A percentile compares a stretch with the other conserved stretches of the same genome.
These are phyloP conservation scores for Pythium diclinum DNA, from an alignment of 352 stramenopile species.

Conservation along the genomic window DNA sequence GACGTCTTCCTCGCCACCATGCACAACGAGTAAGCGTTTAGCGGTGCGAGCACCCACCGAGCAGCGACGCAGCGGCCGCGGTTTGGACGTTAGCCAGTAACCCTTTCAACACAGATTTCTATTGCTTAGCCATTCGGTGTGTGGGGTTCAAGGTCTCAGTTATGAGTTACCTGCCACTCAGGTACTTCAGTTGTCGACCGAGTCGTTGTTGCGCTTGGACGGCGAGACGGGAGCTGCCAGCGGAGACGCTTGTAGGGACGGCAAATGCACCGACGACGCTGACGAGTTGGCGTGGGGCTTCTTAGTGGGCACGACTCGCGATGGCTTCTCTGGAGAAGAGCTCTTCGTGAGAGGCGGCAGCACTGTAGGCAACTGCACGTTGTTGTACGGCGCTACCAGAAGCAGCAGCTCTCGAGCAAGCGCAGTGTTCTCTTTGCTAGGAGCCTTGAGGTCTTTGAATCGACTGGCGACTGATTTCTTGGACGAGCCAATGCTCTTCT, in stretches of 20 bases:
- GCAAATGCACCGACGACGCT: background rate
- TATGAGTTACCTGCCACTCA: background rate
- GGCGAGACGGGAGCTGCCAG: background rate
- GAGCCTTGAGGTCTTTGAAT: conserved; percentile 16
- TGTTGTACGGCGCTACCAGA: conserved; percentile 53
- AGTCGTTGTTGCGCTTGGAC: background rate
- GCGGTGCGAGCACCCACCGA: background rate
- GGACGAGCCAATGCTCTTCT: background rate
- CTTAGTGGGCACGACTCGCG: background rate
- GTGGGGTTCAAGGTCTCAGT: background rate
- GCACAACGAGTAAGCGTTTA: conserved; percentile 59
- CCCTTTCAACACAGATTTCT: conserved; percentile 5
- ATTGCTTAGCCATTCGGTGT: background rate
- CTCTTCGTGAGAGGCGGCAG: background rate
- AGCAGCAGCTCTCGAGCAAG: conserved; percentile 61
- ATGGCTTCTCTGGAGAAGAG: background rate
- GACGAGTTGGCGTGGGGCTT: background rate
- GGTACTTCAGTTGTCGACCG: background rate
- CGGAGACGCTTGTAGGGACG: background rate
- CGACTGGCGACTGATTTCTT: background rate
- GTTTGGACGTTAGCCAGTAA: background rate
- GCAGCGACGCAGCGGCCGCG: background rate
- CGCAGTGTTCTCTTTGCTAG: conserved; percentile 37
- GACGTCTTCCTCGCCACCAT: conserved; percentile 82
- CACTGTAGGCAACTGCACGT: background rate